Base-by-base conservation (phyloP, 164 flowering plant species). In the Tetracentron sinense region DNA sequence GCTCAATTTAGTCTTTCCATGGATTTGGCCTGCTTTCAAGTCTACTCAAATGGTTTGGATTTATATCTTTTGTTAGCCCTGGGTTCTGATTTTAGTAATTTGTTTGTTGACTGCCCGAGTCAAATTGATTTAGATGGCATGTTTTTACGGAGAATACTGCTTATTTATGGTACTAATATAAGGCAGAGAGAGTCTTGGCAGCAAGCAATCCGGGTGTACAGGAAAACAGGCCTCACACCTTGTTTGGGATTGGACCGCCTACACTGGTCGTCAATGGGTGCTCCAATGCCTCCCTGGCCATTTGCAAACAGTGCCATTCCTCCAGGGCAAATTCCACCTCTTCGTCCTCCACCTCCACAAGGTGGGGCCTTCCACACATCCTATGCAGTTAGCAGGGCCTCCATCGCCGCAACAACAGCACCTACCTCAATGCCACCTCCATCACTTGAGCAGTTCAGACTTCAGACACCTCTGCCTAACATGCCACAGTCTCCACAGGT, bases 181-280 rank as follows among this genome's bases (percentile, higher is more conserved):
- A 48, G 82, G 77, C 96, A 95, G 99, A 95, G 81, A 86, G 97
- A 76, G 86, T 87, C 59, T 74, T 95, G 79, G 99, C 99, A 66
- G 84, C 96, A 46, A 95, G 90, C 77, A 95, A 92, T 77, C 97
- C 99, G n/a, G 57, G 70, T 66, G 42, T 82, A 42, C 85, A 80
- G 73, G 85, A 81, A 71, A 88, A 85, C 75, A 81, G 99, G 75
- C 99, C 99, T n/a, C 97, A 90, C 71, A 95, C 99, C 14, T 54
- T 95, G 61, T 95, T 95, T 75, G 99, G 97, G 3, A 92, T 94
- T 62, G 99, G 99, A 47, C 99, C 99, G n/a, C 97, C 99, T 10
- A 72, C 87, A 15, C 92, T 75, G 90, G 93, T 44, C n/a, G n/a
- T 35, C 75, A 14, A 68, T 84, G 66, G 81, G 71, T 56, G 72